Evolutionary conservation across 768 basidiomycete species (phyloP), one percentile per base, ranked within the genome.

Genomic region (Lentinula lateritia): DNA sequence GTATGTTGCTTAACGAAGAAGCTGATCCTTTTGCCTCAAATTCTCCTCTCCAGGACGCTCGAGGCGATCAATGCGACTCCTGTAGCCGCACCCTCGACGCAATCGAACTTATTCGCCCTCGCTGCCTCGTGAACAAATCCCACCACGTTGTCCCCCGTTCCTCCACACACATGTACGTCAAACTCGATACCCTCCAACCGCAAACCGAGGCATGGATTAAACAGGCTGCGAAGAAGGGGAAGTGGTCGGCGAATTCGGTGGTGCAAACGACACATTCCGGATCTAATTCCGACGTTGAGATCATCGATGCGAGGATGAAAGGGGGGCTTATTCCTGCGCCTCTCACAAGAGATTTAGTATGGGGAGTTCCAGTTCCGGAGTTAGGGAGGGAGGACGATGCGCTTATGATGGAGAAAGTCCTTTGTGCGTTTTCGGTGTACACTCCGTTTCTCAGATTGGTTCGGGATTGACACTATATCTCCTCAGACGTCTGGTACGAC

Each of bases 21-120:
- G 28, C 28, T 3, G 28, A 28, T 28, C 8, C 34, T 50, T 34
- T 48, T 18, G 13, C 62, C 23, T 6, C 50, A 64, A 32, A 64
- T 6, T 18, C 23, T 28, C 28, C 28, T 45, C 35, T 18, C 32
- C 60, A 93, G 90, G 97, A 98, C 68, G 97, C 96, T 38, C 90
- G 97, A 39, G 97, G 97, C 7, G 97, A 99, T 72, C 97, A 99
- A 77, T 99, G 97, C 73, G 97, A 99, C 73, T 80, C 86, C 58
- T 99, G 97, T 72, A 87, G 89, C 50, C 83, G 92, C 59, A 98
- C 97, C 2, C 83, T 97, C 48, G 93, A 98, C 65, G 93, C 97
- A 2, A 84, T 95, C 62, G 94, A 97, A 67, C 83, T 99, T 59
- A 81, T 98, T 73, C 89, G 93, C 66, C 97, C 97, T n/a, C 87